Percentiles rank a stretch among this genome's conserved stretches.
Evolutionary conservation across 2,329 filamentous ascomycete species (phyloP).

Genomic region (Diaporthe sp.): DNA sequence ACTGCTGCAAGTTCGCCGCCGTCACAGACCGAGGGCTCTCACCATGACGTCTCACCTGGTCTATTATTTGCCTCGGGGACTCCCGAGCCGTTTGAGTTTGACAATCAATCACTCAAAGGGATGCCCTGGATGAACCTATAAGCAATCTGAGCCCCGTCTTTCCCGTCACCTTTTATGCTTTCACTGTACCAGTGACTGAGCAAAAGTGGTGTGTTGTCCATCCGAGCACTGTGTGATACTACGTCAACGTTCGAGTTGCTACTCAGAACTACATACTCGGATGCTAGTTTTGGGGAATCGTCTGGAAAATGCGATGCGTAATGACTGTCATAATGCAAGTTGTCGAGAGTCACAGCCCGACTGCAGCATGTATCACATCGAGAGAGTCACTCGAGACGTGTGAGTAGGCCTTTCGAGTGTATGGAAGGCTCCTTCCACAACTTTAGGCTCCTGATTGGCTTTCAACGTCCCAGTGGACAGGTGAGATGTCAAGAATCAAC

Average conservation of each 20-base stretch:
- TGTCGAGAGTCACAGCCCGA: too few relatives aligned
- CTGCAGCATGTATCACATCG: background rate
- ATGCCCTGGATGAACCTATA: background rate
- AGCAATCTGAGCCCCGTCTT: background rate
- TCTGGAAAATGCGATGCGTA: background rate
- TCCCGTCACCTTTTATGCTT: constrained; percentile 15
- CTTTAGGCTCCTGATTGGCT: background rate
- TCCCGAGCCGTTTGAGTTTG: constrained; percentile 12
- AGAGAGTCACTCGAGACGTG: background rate
- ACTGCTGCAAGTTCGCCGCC: background rate
- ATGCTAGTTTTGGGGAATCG: background rate
- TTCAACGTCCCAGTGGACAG: too few relatives aligned
- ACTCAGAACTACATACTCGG: background rate
- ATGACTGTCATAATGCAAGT: background rate
- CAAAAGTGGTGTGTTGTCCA: background rate
- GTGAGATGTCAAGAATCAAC: background rate
- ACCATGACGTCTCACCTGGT: background rate
- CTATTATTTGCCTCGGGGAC: background rate
- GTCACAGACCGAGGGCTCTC: background rate
- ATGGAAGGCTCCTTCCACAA: constrained; percentile 14
- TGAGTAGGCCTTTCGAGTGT: background rate
- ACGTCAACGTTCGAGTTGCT: background rate
- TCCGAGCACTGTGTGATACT: constrained; percentile 1
- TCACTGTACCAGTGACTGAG: constrained; percentile 9
- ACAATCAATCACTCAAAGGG: background rate